These are phyloP conservation scores for Botrytis fabae DNA, from an alignment of 2,329 filamentous ascomycete genomes.

Conservation along the genomic window DNA sequence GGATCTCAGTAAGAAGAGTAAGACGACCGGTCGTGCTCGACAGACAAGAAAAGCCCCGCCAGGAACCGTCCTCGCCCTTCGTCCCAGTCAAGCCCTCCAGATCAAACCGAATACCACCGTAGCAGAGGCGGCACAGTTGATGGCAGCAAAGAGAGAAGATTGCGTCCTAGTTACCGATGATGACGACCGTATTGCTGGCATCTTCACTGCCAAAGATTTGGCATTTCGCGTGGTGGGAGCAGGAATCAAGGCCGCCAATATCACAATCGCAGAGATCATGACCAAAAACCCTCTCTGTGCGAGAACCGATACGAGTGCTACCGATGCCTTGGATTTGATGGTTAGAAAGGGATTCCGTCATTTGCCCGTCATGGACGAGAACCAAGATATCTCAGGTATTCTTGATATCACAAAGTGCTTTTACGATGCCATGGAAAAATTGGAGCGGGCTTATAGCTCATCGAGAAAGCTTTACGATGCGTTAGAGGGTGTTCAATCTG, in stretches of 20 bases:
- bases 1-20: conserved; percentile 97
- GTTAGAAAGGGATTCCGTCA: conserved; percentile 97
- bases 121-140: conserved; percentile 93
- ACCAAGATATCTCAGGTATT: conserved; percentile 97
- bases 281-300: conserved; percentile 98
- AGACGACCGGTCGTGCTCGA: conserved; percentile 72
- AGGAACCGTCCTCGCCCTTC: conserved; percentile 91
- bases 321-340: conserved; percentile 96
- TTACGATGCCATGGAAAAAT: conserved; percentile 99
- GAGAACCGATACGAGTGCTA: conserved; percentile 95
- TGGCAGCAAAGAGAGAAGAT: conserved; percentile 98
- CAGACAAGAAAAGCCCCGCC: conserved; percentile 92
- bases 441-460: conserved; percentile 95
- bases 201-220: conserved; percentile 98
- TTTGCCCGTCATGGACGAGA: conserved; percentile 98
- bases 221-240: conserved; percentile 94
- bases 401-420: conserved; percentile 99
- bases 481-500: conserved; percentile 94
- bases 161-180: conserved; percentile 97
- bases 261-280: conserved; percentile 98
- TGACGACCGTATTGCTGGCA: conserved; percentile 95
- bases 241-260: conserved; percentile 82
- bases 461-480: conserved; percentile 98
- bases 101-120: conserved; percentile 95
- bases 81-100: conserved; percentile 92